These are phyloP conservation scores for Puccinia novopanici DNA, from an alignment of 1,284 basidiomycete genomes.

Conservation along the genomic window DNA sequence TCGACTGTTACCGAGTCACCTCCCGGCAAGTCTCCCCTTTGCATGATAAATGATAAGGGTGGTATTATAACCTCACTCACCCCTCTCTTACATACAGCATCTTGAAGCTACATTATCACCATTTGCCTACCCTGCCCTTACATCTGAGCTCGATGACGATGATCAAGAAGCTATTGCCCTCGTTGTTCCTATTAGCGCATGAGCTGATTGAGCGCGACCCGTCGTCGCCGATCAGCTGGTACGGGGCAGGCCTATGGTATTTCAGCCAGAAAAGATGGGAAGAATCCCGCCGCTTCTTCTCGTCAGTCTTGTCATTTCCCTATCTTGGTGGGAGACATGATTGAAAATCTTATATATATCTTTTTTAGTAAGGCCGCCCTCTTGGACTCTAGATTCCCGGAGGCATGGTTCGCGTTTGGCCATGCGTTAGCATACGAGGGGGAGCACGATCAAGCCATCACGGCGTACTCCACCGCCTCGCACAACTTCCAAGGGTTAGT, in stretches of 20 bases:
- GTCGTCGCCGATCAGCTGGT: conserved; percentile 90
- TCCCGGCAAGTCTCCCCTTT: conserved; percentile 68
- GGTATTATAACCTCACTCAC: too few relatives aligned
- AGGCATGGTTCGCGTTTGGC: conserved; percentile 95
- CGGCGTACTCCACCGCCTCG: conserved; percentile 93
- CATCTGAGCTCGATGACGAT: conserved; percentile 98
- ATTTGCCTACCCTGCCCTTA: conserved; percentile 81
- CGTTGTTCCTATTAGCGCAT: conserved; percentile 91
- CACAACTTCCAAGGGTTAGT: conserved; percentile 93
- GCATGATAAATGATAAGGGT: too few relatives aligned
- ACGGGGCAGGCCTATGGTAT: conserved; percentile 98
- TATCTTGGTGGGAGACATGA: not conserved
- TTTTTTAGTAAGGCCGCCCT: conserved; percentile 81
- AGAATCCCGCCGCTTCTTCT: conserved; percentile 87
- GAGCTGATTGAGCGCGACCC: conserved; percentile 91
- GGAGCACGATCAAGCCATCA: conserved; percentile 97
- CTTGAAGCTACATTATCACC: conserved; percentile 74
- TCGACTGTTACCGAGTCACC: conserved; percentile 88
- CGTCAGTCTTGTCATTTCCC: conserved; percentile 63
- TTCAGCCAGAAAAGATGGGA: conserved; percentile 79
- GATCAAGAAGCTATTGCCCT: conserved; percentile 81
- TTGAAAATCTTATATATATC: not conserved
- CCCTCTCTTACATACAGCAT: too few relatives aligned
- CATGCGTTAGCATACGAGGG: conserved; percentile 96
- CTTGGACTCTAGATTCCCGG: conserved; percentile 94